Percentiles rank a stretch among this genome's conserved stretches.
Conservation (phyloP, 306 rosid genomes). For the Fagus crenata region DNA sequence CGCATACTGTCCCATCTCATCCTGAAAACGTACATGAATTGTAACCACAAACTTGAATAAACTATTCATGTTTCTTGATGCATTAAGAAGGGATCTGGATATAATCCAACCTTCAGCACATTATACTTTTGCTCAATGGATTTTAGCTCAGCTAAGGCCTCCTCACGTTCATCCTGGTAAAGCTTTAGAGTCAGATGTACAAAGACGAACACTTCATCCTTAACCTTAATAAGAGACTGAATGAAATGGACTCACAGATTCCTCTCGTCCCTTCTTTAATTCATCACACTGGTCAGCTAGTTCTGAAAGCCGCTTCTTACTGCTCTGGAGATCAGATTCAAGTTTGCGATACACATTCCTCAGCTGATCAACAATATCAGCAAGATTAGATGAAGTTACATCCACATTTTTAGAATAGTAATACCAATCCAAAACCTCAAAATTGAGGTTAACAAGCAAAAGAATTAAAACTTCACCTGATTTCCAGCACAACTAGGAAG, state of each 20-base stretch:
- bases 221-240: slow-evolving; percentile 14
- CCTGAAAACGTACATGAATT: slow-evolving; percentile 47
- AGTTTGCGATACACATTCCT: slow-evolving; percentile 71
- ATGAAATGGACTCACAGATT: slow-evolving; percentile 62
- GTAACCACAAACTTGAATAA: slow-evolving; percentile 18
- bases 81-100: slow-evolving; percentile 9
- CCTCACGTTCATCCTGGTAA: slow-evolving; percentile 75
- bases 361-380: slow-evolving; percentile 51
- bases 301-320: no score
- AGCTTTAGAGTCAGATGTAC: slow-evolving; percentile 20
- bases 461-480: slow-evolving; percentile 59
- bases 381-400: slow-evolving; percentile 14
- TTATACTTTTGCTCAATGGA: slow-evolving; percentile 62
- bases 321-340: slow-evolving; percentile 9
- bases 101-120: slow-evolving; percentile 65
- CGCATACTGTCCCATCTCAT: slow-evolving; percentile 71
- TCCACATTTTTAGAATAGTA: not conserved
- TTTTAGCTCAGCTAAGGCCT: slow-evolving; percentile 72
- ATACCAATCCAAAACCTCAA: slow-evolving; percentile 25
- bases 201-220: slow-evolving; percentile 13
- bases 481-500: slow-evolving; percentile 97
- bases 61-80: slow-evolving; percentile 7
- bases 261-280: slow-evolving; percentile 86
- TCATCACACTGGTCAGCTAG: not conserved
- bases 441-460: slow-evolving; percentile 5